Evolutionary conservation across 176 grass and related monocot species (phyloP).

Genomic region (Themeda triandra): DNA sequence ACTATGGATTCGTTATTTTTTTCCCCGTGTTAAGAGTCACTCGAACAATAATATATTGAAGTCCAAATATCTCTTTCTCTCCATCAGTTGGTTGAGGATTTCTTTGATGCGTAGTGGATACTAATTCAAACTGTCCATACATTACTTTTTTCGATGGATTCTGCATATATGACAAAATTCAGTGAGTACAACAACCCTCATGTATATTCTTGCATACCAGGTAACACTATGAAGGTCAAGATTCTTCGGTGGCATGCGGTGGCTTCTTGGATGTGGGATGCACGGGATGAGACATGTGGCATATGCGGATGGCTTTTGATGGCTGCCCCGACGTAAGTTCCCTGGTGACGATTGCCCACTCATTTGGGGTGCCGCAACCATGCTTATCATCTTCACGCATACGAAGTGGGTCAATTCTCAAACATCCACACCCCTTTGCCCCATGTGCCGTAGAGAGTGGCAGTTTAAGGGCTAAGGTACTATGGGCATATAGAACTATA

Average conservation of each 20-base stretch:
- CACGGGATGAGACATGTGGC: conserved; percentile 75
- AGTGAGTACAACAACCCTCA: not conserved
- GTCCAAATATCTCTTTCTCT: not conserved
- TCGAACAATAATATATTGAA: not conserved
- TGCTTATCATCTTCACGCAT: conserved; percentile 81
- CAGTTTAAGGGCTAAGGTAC: conserved; percentile 76
- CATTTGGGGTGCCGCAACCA: conserved; percentile 81
- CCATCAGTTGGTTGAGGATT: not conserved
- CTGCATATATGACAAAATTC: not conserved
- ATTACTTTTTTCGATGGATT: not conserved
- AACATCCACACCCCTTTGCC: conserved; percentile 75
- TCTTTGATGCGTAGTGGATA: not conserved
- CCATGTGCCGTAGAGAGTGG: conserved; percentile 91
- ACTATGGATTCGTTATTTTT: not conserved
- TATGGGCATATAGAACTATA: not conserved
- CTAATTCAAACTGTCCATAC: not conserved
- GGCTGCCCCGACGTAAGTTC: conserved; percentile 90
- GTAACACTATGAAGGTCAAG: conserved; percentile 72
- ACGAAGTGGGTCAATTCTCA: conserved; percentile 87
- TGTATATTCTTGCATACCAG: not conserved
- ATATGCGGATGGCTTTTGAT: conserved; percentile 87
- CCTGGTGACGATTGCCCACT: conserved; percentile 82
- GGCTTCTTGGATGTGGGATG: conserved; percentile 85
- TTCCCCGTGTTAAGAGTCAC: too few relatives aligned
- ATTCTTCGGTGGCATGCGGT: conserved; percentile 82